Evolutionary conservation across 2,329 filamentous ascomycete species (phyloP).

Genomic region (Amphichorda felina): DNA sequence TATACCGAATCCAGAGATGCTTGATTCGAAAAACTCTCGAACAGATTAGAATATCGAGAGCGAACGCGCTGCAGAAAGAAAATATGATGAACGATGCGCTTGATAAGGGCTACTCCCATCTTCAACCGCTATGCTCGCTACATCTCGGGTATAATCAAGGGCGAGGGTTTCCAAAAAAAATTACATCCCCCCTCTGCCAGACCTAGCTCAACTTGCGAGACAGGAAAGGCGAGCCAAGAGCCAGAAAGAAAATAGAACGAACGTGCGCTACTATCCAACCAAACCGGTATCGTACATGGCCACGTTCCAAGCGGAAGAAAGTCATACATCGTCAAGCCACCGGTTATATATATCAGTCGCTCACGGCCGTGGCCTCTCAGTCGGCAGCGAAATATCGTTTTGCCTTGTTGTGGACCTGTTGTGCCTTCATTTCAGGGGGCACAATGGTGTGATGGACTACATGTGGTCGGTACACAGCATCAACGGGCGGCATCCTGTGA

Average conservation of each 20-base stretch:
- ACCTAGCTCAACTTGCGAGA: no score
- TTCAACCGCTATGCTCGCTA: neutral
- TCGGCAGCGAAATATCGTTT: conserved; percentile 66
- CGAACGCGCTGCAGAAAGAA: no score
- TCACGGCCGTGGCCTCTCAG: no score
- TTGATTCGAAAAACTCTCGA: no score
- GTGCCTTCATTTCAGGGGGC: conserved; percentile 57
- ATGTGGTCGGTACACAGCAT: conserved; percentile 83
- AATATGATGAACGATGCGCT: neutral
- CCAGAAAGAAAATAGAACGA: neutral
- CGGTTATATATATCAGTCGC: no score
- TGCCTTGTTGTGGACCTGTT: conserved; percentile 51
- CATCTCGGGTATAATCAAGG: neutral
- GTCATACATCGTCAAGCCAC: neutral
- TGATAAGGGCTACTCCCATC: neutral
- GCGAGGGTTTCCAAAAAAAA: neutral
- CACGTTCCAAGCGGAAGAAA: neutral
- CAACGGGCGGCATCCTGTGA: conserved; percentile 67
- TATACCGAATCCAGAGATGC: no score
- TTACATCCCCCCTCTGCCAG: no score
- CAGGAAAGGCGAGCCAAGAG: neutral
- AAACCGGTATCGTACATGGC: neutral
- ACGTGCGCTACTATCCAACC: neutral
- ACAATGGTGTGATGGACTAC: conserved; percentile 81
- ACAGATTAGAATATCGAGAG: no score